These are phyloP conservation scores for Przewalskia tangutica DNA, from an alignment of 257 asterid genomes.

Conservation along the genomic window DNA sequence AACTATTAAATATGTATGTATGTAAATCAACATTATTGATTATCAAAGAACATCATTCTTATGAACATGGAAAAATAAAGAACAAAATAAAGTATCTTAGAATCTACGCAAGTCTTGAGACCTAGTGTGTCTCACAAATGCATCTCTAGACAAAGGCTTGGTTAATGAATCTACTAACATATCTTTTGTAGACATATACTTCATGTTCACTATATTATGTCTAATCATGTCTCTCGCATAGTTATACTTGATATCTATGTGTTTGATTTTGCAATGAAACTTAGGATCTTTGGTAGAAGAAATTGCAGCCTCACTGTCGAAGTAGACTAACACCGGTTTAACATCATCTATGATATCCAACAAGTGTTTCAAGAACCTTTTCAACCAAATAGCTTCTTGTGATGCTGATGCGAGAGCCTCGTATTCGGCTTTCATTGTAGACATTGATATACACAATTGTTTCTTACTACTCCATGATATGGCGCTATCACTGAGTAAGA, in stretches of 20 bases:
- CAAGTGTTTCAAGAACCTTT: too few species aligned
- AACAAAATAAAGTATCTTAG: neutral
- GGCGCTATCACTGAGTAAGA: too few species aligned
- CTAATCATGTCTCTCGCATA: neutral
- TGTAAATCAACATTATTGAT: neutral
- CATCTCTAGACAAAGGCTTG: neutral
- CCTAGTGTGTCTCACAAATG: neutral
- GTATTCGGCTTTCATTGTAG: too few species aligned
- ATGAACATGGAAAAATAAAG: neutral
- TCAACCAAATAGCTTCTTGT: too few species aligned
- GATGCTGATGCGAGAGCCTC: too few species aligned
- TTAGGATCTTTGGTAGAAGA: too few species aligned
- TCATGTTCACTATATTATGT: neutral
- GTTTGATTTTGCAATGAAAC: neutral
- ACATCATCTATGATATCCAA: too few species aligned
- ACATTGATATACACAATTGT: too few species aligned
- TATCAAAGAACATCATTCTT: neutral
- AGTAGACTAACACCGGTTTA: too few species aligned
- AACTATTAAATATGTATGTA: too few species aligned
- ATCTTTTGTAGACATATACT: neutral
- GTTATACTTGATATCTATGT: neutral
- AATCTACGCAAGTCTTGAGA: neutral
- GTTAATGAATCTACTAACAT: neutral
- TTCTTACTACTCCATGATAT: too few species aligned
- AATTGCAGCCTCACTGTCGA: too few species aligned